phyloP scores from a whole-genome alignment of 169 alveolate species.

The Cryptosporidium parvum region DNA sequence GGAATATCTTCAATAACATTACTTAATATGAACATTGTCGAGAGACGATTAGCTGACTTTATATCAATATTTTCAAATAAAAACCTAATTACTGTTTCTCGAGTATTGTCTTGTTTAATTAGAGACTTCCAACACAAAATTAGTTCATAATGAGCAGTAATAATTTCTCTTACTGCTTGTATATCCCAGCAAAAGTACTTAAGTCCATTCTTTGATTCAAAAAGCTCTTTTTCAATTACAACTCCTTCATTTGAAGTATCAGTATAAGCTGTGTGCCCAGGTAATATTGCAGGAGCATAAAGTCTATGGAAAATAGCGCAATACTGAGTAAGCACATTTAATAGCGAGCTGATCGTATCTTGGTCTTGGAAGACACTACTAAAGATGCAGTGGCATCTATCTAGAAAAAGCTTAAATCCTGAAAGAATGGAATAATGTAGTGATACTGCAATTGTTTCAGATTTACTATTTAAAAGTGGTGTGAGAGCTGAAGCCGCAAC shows the following conservation, averaged over 20 bases:
- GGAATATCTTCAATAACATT: constrained; percentile 44
- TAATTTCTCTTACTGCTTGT: constrained; percentile 32
- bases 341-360: constrained; percentile 2
- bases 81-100: constrained; percentile 24
- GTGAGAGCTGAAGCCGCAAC: constrained; percentile 39
- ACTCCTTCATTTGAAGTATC: constrained; percentile 10
- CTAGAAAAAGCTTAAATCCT: constrained; percentile 52
- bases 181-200: constrained; percentile 24
- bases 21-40: constrained; percentile 63
- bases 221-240: constrained; percentile 29
- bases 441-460: constrained; percentile 61
- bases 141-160: constrained; percentile 58
- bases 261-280: constrained; percentile 44
- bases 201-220: constrained; percentile 53
- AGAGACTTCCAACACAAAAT: constrained; percentile 66
- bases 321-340: constrained; percentile 40
- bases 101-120: constrained; percentile 32
- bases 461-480: constrained; percentile 53
- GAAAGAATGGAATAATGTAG: constrained; percentile 63
- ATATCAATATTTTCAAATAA: constrained; percentile 64
- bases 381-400: constrained; percentile 46
- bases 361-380: constrained; percentile 21
- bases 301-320: constrained; percentile 71
- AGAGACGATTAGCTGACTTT: constrained; percentile 63
- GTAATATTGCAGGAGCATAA: constrained; percentile 63